Evolutionary conservation across 768 basidiomycete species (phyloP).

Genomic region (Tulasnella sp.): DNA sequence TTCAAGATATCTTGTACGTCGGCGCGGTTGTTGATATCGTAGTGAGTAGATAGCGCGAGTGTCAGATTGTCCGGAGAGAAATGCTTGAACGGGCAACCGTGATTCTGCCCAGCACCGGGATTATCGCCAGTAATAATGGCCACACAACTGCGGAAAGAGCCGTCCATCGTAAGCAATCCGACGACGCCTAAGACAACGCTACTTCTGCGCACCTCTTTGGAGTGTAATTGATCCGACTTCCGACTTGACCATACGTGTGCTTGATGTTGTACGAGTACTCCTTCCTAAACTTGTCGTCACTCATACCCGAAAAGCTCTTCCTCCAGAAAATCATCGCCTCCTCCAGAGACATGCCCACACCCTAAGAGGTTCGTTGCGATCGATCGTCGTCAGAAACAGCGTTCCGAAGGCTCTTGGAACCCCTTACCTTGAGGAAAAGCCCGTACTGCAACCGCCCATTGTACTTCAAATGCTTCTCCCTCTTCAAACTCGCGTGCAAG

Average conservation of each 20-base stretch:
- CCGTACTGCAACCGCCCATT: constrained; percentile 88
- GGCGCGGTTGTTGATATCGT: constrained; percentile 39
- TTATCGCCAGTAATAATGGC: constrained; percentile 70
- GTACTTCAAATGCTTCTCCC: constrained; percentile 86
- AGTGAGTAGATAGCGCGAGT: constrained; percentile 51
- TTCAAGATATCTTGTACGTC: constrained; percentile 82
- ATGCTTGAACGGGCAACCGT: constrained; percentile 92
- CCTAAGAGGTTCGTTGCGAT: constrained; percentile 46
- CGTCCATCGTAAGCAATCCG: not conserved
- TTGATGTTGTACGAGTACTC: constrained; percentile 97
- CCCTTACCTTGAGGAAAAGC: constrained; percentile 83
- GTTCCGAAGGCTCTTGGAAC: not conserved
- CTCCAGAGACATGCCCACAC: constrained; percentile 87
- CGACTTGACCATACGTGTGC: constrained; percentile 91
- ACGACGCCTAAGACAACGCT: not conserved
- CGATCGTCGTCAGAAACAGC: not conserved
- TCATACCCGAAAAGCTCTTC: constrained; percentile 69
- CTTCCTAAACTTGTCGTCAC: constrained; percentile 96
- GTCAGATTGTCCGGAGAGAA: constrained; percentile 80
- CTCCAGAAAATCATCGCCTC: constrained; percentile 94
- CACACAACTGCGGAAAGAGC: constrained; percentile 62
- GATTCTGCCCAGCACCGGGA: constrained; percentile 64
- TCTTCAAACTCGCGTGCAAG: constrained; percentile 71
- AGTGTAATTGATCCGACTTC: constrained; percentile 89
- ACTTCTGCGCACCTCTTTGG: constrained; percentile 55